Base-by-base conservation (phyloP, 495 filamentous ascomycete genomes). In the Astrocystis sublimbata region DNA sequence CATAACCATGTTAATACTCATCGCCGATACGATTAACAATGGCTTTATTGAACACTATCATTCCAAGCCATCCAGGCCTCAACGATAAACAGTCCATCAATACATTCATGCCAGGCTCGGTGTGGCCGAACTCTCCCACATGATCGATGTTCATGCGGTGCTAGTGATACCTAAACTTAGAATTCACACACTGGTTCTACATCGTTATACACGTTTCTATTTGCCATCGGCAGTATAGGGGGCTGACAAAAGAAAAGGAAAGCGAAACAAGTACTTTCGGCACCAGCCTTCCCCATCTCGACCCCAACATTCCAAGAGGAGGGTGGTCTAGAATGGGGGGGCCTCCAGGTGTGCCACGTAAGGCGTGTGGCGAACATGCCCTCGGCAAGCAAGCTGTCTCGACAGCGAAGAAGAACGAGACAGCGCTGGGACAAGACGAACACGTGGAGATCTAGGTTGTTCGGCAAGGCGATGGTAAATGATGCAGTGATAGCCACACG, bases 401-500 rank as follows among this genome's bases (percentile, higher is more conserved):
- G 26, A 38, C 28, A 56, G 23, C 10, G 30, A 54, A 35, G 7
- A 8, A 56, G 21, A 15, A 26, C 35, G 23, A 56, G 52, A 17
- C 21, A 38, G 52, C 52, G 35, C 36, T 23, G 30, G 52, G 36
- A 8, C 24, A 12, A 56, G 38, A 24, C 24, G 52, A 56, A 49
- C 52, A 56, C 52, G 52, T 56, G 52, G 52, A 28, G 36, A 17
- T 56, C 35, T 26, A 30, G 52, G 52, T 56, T 56, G 36, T 41
- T 56, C 52, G 36, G 52, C 52, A 24, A 41, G 51, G 40, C 36
- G 52, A 42, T 15, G 35, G 31, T n/a, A n/a, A n/a, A 31, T 49
- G 46, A 49, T 49, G 46, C 26, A 49, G 52, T 12, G 52, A n/a
- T 38, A 56, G 36, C 36, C 52, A 56, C 52, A 42, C 24, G n/a